Conservation (phyloP, 495 filamentous ascomycete species). For the Thermothielavioides terrestris region DNA sequence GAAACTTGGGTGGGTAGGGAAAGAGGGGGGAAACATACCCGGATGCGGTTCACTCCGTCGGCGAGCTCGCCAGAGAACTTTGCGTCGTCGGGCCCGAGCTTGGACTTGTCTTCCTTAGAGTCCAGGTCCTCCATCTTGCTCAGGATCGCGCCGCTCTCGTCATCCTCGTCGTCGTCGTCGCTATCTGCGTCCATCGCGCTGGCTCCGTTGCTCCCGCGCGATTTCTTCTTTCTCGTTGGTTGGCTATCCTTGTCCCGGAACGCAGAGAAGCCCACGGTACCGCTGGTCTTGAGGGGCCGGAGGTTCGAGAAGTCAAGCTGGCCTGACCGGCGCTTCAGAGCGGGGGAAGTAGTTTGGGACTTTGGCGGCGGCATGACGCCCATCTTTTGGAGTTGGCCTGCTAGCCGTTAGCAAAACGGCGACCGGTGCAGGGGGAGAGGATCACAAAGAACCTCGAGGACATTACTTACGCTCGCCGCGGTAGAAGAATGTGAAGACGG, state of each 20-base stretch:
- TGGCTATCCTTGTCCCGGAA: constrained; percentile 66
- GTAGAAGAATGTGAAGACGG: constrained; percentile 96
- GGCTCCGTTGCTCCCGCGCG: constrained; percentile 46
- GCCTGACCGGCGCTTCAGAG: constrained; percentile 62
- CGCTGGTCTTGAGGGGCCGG: constrained; percentile 71
- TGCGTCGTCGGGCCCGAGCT: constrained; percentile 63
- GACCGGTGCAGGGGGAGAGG: no score
- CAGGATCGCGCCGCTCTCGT: constrained; percentile 56
- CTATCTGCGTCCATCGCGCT: constrained; percentile 44
- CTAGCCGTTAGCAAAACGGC: constrained; percentile 10
- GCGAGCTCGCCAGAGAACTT: constrained; percentile 75
- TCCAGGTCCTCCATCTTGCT: constrained; percentile 65
- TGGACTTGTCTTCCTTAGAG: constrained; percentile 56
- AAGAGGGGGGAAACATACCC: constrained; percentile 49
- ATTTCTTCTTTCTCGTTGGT: constrained; percentile 41
- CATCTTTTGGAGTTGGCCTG: constrained; percentile 92
- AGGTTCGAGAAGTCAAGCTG: constrained; percentile 77
- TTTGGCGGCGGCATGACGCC: constrained; percentile 64
- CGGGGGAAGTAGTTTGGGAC: constrained; percentile 44
- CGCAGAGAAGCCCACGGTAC: constrained; percentile 79
- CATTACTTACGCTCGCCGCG: constrained; percentile 75
- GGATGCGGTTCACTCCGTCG: constrained; percentile 85
- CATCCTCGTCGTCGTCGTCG: constrained; percentile 66
- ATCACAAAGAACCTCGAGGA: background rate
- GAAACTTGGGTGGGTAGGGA: background rate